Evolutionary conservation across 148 eudicot genomes (phyloP), one percentile per base, ranked within the genome.

Genomic region (Rhododendron henanense): DNA sequence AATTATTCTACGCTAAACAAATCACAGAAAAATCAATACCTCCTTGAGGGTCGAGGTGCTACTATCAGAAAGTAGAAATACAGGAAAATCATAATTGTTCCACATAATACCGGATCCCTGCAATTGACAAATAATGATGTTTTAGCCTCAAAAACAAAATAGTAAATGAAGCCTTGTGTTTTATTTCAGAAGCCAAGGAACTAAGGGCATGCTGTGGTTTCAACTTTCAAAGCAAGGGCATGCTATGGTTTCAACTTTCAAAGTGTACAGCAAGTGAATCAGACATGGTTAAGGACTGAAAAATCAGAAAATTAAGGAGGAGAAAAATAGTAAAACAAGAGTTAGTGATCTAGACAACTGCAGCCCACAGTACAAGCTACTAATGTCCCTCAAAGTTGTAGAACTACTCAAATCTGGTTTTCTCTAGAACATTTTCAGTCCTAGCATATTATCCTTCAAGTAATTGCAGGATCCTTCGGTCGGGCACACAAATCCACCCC

Each of bases 71-170:
- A 97, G 92, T 84, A 97, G 88, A 86, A 94, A 93, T 19, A 97
- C 94, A 37, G 99, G 98, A 86, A 95, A 97, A 89, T 93, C 85
- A 86, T 93, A 94, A n/a, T 89, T 81, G 39, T 91, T 90, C 94
- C 95, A 91, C 96, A 95, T 93, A 80, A 91, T 89, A 83, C 96
- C 98, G 87, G 96, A 95, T 84, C 99, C 99, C 99, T 97, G 92
- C 89, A 91, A 87, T 85, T 78, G 84, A 3, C 79, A 87, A 84
- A 28, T 71, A 76, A 73, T 21, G 65, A 74, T 35, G 41, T 6
- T 84, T 86, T 25, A 81, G 79, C 69, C 71, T 83, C 81, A 57
- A 41, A 13, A 85, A 50, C 23, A 41, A n/a, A 69, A 73, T 31
- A 35, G 21, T 8, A 31, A 48, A 31, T 1, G 18, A 57, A 55